These are phyloP conservation scores for Achaetomiella virescens DNA, from an alignment of 495 filamentous ascomycete species.

Conservation along the genomic window DNA sequence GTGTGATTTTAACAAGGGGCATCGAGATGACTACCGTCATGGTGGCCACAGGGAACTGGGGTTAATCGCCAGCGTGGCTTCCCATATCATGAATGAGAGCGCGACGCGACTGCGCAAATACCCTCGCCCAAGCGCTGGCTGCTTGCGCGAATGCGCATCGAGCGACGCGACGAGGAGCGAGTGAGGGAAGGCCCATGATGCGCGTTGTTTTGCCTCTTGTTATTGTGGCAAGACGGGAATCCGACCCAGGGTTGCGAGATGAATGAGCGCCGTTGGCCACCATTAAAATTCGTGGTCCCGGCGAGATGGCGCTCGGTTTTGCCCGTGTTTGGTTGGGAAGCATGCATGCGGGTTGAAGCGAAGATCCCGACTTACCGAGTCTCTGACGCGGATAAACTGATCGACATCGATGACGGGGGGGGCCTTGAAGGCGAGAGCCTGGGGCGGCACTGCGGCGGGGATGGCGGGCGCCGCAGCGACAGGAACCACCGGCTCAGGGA, in stretches of 20 bases:
- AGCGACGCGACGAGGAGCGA: neutral
- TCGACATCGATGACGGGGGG: slow-evolving; percentile 41
- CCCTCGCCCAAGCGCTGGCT: neutral
- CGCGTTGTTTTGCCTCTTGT: neutral
- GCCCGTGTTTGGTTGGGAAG: neutral
- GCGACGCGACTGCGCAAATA: no score
- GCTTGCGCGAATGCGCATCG: neutral
- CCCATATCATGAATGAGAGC: no score
- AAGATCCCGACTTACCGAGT: slow-evolving; percentile 37
- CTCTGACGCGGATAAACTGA: slow-evolving; percentile 45
- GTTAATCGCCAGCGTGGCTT: neutral
- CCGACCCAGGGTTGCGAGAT: neutral
- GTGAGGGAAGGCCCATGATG: neutral
- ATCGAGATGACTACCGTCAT: no score
- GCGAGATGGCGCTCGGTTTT: neutral
- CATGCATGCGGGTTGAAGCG: neutral
- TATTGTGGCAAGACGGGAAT: neutral
- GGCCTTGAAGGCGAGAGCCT: slow-evolving; percentile 15
- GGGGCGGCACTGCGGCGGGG: slow-evolving; percentile 1
- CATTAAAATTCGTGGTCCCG: neutral
- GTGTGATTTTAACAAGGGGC: no score
- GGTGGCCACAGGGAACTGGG: no score
- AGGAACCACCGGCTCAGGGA: slow-evolving; percentile 30
- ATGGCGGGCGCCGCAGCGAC: slow-evolving; percentile 15
- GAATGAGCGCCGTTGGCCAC: neutral